Conservation (phyloP, 2,329 filamentous ascomycete species). For the Trichoderma brevicompactum region DNA sequence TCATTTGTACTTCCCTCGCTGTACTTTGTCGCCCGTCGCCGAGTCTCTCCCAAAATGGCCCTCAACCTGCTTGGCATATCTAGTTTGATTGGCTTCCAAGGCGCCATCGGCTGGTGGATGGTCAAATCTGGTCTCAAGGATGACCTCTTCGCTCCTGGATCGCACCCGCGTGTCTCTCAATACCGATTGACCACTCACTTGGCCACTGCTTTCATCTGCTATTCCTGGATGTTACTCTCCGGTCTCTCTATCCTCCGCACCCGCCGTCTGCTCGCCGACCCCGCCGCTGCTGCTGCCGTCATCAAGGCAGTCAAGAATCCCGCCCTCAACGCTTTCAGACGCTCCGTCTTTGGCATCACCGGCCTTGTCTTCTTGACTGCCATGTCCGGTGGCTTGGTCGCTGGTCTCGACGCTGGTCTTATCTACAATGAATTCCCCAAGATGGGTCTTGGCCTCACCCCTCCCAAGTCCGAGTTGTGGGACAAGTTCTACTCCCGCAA, state of each 20-base stretch:
- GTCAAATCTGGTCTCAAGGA: slow-evolving; percentile 95
- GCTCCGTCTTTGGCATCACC: slow-evolving; percentile 71
- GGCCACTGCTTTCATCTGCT: slow-evolving; percentile 88
- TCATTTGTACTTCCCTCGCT: slow-evolving; percentile 85
- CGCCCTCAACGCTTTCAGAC: slow-evolving; percentile 72
- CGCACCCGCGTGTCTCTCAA: slow-evolving; percentile 90
- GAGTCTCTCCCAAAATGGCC: slow-evolving; percentile 79
- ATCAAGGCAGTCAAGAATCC: slow-evolving; percentile 68
- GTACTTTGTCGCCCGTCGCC: slow-evolving; percentile 83
- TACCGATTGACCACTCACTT: slow-evolving; percentile 91
- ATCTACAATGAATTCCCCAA: slow-evolving; percentile 99
- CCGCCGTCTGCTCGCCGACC: slow-evolving; percentile 70
- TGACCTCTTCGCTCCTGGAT: slow-evolving; percentile 89
- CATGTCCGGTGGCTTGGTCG: slow-evolving; percentile 92
- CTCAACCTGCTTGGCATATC: slow-evolving; percentile 80
- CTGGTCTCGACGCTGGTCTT: slow-evolving; percentile 90
- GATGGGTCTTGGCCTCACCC: slow-evolving; percentile 85
- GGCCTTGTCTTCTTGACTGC: slow-evolving; percentile 84
- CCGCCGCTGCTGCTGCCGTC: slow-evolving; percentile 63
- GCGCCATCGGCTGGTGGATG: slow-evolving; percentile 99
- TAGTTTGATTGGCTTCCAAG: slow-evolving; percentile 89
- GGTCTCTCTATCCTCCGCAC: slow-evolving; percentile 83
- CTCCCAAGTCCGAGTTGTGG: slow-evolving; percentile 81
- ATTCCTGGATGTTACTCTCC: slow-evolving; percentile 91
- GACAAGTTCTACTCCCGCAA: slow-evolving; percentile 82